Base-by-base conservation (phyloP, 1,139 yeast species). In the Komagataea norvegica region DNA sequence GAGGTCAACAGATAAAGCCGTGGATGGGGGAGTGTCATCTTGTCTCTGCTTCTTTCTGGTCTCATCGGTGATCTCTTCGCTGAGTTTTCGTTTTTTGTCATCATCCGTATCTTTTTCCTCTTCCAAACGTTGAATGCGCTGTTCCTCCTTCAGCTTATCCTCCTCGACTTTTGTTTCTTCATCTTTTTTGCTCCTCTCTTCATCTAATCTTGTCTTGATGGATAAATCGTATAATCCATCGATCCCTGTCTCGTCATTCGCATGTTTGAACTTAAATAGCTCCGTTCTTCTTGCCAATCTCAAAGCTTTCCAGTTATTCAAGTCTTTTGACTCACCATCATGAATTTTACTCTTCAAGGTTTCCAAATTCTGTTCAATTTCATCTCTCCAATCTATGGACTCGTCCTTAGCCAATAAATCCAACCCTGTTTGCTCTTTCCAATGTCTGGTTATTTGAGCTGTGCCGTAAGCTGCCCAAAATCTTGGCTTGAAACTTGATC, bases 391-490 rank as follows among this genome's bases (percentile, higher is more conserved):
- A 3, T 17, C 20, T 1, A 15, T n/a, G 3, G 25, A n/a, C 1
- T 16, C 28, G 10, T 37, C 40, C 20, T 43, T 48, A 13, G 13
- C 17, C 27, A 52, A 32, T 14, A 28, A 15, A 1, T 39, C 40
- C 19, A 52, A 14, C 0, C 55, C 54, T 1, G 49, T 49, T n/a
- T 21, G 27, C 14, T 36, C 40, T 21, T 42, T 45, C 55, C 54
- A 52, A 23, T 47, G 54, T 14, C 29, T 37, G 6, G 54, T 33
- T 26, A 52, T 44, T 29, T 40, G 46, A 3, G 36, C 23, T 3
- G 54, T 48, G 15, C 57, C 57, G 30, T 39, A 45, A 8, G 32
- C 13, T 4, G 55, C 52, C 51, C 52, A 48, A 22, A 34, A 44
- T 26, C 44, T 41, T 6, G 42, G 39, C n/a, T 42, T 44, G 10